Evolutionary conservation across 495 filamentous ascomycete species (phyloP), one percentile per base, ranked within the genome.

Genomic region (Aspergillus leporis): DNA sequence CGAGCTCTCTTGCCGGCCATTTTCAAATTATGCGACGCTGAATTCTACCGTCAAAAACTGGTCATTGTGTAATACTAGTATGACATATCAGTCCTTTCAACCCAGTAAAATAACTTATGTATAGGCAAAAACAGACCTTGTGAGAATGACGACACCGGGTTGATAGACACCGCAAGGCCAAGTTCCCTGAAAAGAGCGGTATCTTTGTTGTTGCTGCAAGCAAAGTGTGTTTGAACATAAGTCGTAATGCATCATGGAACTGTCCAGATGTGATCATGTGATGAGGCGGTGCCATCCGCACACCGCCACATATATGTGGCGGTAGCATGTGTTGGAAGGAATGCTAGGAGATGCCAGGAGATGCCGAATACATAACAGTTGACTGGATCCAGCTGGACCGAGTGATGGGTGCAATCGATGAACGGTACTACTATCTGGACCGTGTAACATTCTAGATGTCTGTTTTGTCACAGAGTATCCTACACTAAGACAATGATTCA

Each of bases 1-100:
- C 91, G 87, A 56, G 85, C 84, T 68, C 94, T 82, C 81, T 98
- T 98, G 70, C 78, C 77, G 62, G 91, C 85, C 90, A 93, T 68
- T 12, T 31, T 19, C 18, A 14, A 41, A 46, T 36, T 49, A 58
- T 58, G n/a, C 23, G 19, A 28, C 7, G 38, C 7, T 46, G 2
- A 21, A 30, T 46, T 55, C 14, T 28, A 8, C 25, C 12, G 16
- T 55, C 1, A 38, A 28, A 34, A 47, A 5, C 40, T 36, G 18
- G 43, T 8, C 43, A 47, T 47, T 41, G 3, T 41, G 38, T 16
- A 41, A 41, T 1, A 18, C 38, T 41, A 41, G 5, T 13, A 45
- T 55, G 53, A 55, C 23, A 28, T 47, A 55, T 55, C 23, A 41
- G 38, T 41, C 14, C 1, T 38, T 38, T 14, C 38, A 41, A 14